These are phyloP conservation scores for Phytophthora ohioensis DNA, from an alignment of 352 stramenopile genomes.

Conservation along the genomic window DNA sequence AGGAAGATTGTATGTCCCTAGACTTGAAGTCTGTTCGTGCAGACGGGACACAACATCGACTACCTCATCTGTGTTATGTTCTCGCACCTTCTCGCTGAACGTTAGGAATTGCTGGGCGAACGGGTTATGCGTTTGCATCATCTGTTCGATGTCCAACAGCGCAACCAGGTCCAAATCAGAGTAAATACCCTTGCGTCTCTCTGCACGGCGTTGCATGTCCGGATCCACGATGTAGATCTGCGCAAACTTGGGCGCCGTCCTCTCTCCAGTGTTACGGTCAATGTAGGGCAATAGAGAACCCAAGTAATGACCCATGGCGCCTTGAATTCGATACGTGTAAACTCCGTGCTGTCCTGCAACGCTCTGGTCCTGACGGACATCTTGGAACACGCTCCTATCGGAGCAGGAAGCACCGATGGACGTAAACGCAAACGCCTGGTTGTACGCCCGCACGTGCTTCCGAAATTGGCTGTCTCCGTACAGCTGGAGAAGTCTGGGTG, in stretches of 20 bases:
- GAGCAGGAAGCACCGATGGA: too few species aligned
- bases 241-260: constrained; percentile 11
- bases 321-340: too few species aligned
- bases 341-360: too few species aligned
- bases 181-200: not conserved
- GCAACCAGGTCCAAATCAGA: not conserved
- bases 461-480: too few species aligned
- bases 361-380: too few species aligned
- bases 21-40: not conserved
- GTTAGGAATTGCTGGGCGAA: constrained; percentile 9
- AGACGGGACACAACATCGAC: constrained; percentile 1
- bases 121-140: constrained; percentile 30
- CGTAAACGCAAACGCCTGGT: too few species aligned
- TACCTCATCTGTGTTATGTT: not conserved
- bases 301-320: too few species aligned
- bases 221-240: constrained; percentile 26
- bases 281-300: too few species aligned
- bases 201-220: not conserved
- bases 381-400: too few species aligned
- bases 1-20: constrained; percentile 11
- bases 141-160: constrained; percentile 6
- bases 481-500: too few species aligned
- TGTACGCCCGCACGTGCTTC: too few species aligned
- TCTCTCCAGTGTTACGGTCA: not conserved
- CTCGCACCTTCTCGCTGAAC: constrained; percentile 1